These are phyloP conservation scores for Streptanthus diversifolius DNA, from an alignment of 345 rosid genomes.

Conservation along the genomic window DNA sequence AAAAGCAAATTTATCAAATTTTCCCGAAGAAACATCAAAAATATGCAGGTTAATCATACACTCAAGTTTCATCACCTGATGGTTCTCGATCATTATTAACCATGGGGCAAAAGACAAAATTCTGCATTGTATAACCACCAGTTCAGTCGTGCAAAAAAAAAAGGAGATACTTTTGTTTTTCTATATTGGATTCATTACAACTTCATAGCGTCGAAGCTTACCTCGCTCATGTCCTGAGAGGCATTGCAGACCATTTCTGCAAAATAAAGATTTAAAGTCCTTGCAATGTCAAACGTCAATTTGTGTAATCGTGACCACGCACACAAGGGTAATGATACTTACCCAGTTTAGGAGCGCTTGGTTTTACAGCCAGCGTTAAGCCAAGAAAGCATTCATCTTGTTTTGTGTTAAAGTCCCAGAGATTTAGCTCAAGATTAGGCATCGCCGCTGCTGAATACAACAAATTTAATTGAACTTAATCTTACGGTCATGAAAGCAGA, in stretches of 20 bases:
- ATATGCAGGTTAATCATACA: neutral
- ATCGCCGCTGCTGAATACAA: constrained; percentile 44
- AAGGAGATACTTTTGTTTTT: neutral
- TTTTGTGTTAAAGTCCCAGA: constrained; percentile 81
- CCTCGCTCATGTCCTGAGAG: constrained; percentile 59
- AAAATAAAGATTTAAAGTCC: neutral
- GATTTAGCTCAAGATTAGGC: constrained; percentile 93
- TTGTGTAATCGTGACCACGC: neutral
- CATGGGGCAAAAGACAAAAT: constrained; percentile 62
- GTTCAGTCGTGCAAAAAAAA: neutral
- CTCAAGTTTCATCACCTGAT: constrained; percentile 48
- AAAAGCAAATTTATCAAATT: neutral
- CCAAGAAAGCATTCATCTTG: constrained; percentile 92
- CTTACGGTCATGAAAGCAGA: neutral
- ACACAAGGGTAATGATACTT: constrained; percentile 18
- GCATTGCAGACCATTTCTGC: constrained; percentile 60
- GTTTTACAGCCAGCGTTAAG: constrained; percentile 81
- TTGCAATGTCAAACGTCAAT: neutral
- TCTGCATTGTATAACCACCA: constrained; percentile 45
- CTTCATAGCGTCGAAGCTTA: constrained; percentile 35
- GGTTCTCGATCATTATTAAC: constrained; percentile 51
- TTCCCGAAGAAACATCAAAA: neutral
- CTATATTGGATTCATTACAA: neutral
- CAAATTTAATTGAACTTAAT: neutral
- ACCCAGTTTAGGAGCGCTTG: constrained; percentile 75